These are phyloP conservation scores for Spatholobus suberectus DNA, from an alignment of 306 rosid genomes.

Conservation along the genomic window DNA sequence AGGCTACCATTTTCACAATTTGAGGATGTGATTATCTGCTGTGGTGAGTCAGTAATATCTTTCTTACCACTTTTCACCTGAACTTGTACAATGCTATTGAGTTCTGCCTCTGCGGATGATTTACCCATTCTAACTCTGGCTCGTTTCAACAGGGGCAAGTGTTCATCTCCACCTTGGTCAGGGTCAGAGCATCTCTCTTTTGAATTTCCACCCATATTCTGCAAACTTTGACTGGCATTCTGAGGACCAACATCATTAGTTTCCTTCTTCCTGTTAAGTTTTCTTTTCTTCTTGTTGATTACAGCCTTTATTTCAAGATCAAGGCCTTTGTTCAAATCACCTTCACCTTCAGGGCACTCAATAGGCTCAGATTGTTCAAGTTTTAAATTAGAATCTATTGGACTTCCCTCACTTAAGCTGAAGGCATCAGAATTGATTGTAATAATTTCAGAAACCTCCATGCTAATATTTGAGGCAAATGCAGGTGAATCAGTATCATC, in stretches of 20 bases:
- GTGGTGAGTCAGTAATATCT: conserved; percentile 41
- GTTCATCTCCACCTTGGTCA: conserved; percentile 87
- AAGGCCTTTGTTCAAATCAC: conserved; percentile 59
- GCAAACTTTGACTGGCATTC: conserved; percentile 54
- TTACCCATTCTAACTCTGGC: conserved; percentile 95
- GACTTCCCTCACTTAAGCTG: conserved; percentile 70
- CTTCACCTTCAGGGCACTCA: conserved; percentile 66
- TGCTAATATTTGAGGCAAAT: conserved; percentile 67
- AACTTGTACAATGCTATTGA: conserved; percentile 44
- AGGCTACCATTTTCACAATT: conserved; percentile 52
- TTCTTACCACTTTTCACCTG: conserved; percentile 60
- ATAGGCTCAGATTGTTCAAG: conserved; percentile 60
- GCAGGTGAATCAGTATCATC: conserved; percentile 65
- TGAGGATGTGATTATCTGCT: conserved; percentile 43
- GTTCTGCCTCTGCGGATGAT: conserved; percentile 57
- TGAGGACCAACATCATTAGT: conserved; percentile 54
- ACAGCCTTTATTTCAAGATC: conserved; percentile 69
- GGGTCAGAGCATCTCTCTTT: conserved; percentile 55
- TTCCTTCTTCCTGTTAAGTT: conserved; percentile 67
- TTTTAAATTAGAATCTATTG: conserved; percentile 68
- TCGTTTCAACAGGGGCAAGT: conserved; percentile 90
- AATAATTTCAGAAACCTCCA: conserved; percentile 74
- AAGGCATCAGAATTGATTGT: conserved; percentile 68
- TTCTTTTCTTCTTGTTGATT: conserved; percentile 80
- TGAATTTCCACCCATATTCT: conserved; percentile 54